phyloP scores from a whole-genome alignment of 306 rosid genomes.

The Begonia masoniana region DNA sequence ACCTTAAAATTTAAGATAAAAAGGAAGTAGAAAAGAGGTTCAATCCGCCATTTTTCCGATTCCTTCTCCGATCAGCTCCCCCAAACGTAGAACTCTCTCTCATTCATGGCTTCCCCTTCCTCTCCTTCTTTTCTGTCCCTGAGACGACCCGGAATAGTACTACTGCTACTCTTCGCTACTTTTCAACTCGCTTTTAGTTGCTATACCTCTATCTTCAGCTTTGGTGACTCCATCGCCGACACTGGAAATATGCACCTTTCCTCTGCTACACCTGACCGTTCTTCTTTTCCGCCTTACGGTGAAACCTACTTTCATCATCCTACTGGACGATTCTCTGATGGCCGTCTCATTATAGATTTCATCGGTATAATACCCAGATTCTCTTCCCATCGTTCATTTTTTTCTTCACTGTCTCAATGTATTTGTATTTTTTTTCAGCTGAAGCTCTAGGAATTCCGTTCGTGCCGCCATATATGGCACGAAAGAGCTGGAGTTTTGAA shows the following conservation, averaged over 20 bases:
- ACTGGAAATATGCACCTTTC: conserved; percentile 29
- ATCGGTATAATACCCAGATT: conserved; percentile 2
- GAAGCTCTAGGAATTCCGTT: conserved; percentile 29
- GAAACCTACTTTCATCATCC: conserved; percentile 18
- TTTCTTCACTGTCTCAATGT: background rate
- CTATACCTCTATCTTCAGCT: conserved; percentile 37
- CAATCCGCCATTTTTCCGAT: too few species aligned
- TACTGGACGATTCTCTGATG: conserved; percentile 22
- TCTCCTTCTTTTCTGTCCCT: background rate
- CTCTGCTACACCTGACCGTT: background rate
- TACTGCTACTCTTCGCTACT: background rate
- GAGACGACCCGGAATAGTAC: background rate
- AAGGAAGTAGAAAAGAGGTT: too few species aligned
- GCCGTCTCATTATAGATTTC: conserved; percentile 20
- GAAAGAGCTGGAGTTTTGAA: conserved; percentile 6
- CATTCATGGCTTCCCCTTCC: background rate
- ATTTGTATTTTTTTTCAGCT: conserved; percentile 18
- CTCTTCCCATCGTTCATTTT: background rate
- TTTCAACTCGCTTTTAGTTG: background rate
- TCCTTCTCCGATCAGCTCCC: too few species aligned
- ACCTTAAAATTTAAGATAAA: too few species aligned
- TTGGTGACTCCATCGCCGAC: conserved; percentile 52
- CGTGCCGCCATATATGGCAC: conserved; percentile 26
- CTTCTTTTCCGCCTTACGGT: conserved; percentile 16
- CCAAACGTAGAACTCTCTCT: too few species aligned